Base-by-base conservation (phyloP, 257 asterid species). In the Parsonsia alboflavescens region DNA sequence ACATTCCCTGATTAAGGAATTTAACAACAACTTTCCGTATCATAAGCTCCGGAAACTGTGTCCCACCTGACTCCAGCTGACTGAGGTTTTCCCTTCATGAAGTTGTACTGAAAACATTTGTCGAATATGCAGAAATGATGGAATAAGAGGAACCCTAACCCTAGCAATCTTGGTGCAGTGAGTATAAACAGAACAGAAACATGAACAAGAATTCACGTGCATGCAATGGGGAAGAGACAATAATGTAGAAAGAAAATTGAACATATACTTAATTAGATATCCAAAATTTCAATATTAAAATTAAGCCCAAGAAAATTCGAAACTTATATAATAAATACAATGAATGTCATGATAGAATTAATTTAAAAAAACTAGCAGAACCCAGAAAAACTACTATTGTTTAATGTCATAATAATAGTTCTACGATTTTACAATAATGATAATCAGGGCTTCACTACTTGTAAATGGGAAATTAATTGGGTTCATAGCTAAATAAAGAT, bases 111-210 rank as follows among this genome's bases (percentile, higher is more conserved):
- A 13, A 48, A 19, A 36, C 22, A 7, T 41, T 69, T 52, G 66
- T 15, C 59, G 62, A 33, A 33, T 33, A 33, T 33, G 39, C 39
- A 33, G 39, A 61, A 76, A 41, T 24, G 28, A 71, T 48, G 33
- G n/a, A 77, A 72, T 26, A 1, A 33, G 3, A 33, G 39, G 78
- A 86, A 80, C 88, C 90, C 86, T 85, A 85, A 87, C 86, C 89
- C 89, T 87, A 85, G 68, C 71, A 0, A 10, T 68, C 57, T 65
- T 6, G 26, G 21, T 1, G 39, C 1, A 33, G 39, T 33, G 42
- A 21, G 7, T 3, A 68, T 19, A 16, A 52, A 19, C 19, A 48
- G 15, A 6, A 13, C n/a, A 16, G 68, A 68, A 54, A 30, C 3
- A 33, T 33, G 39, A 33, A 62, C 33, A 74, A 48, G 46, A 73